Conservation (phyloP, 1,284 basidiomycete genomes). For the Microbotryum intermedium region DNA sequence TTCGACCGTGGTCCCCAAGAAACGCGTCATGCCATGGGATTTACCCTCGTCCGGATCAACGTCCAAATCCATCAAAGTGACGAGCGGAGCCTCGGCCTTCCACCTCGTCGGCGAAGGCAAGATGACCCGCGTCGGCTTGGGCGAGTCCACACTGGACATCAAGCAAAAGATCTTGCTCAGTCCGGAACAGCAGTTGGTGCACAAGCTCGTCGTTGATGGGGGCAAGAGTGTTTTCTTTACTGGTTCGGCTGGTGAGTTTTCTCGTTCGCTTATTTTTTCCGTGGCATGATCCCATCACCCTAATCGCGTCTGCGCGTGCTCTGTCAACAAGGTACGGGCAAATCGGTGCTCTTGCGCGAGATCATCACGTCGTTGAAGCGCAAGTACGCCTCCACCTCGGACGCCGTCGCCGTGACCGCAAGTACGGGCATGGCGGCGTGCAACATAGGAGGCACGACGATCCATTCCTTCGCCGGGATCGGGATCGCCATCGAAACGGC, state of each 20-base stretch:
- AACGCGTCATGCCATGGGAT: conserved; percentile 25
- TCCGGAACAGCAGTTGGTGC: conserved; percentile 70
- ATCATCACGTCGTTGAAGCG: conserved; percentile 61
- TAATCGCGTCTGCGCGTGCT: conserved; percentile 8
- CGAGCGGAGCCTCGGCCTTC: not conserved
- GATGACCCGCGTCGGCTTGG: conserved; percentile 7
- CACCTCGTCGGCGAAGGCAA: not conserved
- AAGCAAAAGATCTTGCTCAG: conserved; percentile 52
- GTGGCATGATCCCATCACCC: not conserved
- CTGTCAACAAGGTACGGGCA: conserved; percentile 69
- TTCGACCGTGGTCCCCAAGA: conserved; percentile 4
- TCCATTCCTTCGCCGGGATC: conserved; percentile 86
- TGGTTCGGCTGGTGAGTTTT: conserved; percentile 75
- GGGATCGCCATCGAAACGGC: conserved; percentile 67
- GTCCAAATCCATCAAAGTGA: conserved; percentile 17
- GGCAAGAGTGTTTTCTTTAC: conserved; percentile 89
- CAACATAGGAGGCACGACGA: conserved; percentile 85
- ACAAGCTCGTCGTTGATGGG: conserved; percentile 58
- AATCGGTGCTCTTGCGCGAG: conserved; percentile 84
- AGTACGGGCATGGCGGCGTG: conserved; percentile 86
- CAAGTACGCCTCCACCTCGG: conserved; percentile 46
- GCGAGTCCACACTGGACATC: conserved; percentile 33
- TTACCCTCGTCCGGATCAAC: not conserved
- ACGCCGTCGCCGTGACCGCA: conserved; percentile 74
- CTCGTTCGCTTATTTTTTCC: conserved; percentile 9